Base-by-base conservation (phyloP, 2,329 filamentous ascomycete species). In the Albifimbria verrucaria region DNA sequence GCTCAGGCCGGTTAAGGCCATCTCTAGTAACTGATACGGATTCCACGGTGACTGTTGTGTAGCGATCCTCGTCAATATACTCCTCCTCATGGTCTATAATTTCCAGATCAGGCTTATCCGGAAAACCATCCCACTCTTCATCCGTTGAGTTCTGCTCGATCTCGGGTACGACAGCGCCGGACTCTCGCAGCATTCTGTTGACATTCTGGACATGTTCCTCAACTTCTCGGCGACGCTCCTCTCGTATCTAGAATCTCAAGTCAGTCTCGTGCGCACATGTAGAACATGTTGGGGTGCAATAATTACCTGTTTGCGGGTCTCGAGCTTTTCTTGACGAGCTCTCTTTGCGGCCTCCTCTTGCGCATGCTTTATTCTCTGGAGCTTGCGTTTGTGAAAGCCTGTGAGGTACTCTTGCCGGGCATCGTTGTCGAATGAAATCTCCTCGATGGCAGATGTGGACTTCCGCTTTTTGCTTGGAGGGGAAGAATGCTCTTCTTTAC, bases 301-400 rank as follows among this genome's bases (percentile, higher is more conserved):
- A 46, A 60, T 24, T 76, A 93, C 93, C 83, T 91, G 87, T 69
- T 86, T 89, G 62, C 93, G 80, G 52, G 88, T 77, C 53, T 81
- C 76, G 53, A 92, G 81, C 66, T 81, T 89, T 68, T 96, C 92
- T 64, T 92, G 83, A 48, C 87, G 85, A 47, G 87, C 91, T 67
- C 82, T 86, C 71, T 90, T 88, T 45, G 83, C 86, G 3, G 90
- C 90, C 61, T 88, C 79, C 60, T 94, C 91, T 66, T 94, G 89
- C 2, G 93, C 93, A 70, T 87, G 79, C 75, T 96, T 95, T 60
- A 87, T 85, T 36, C 94, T 83, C 69, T 91, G 88, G 50, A 89
- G 75, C 72, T 97, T 97, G 71, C 94, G 88, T 79, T 97, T 99
- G 77, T 93, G 92, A 73, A 99, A 99, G 3, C 94, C 94, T 0